Percentiles rank a stretch among this genome's conserved stretches.
Conservation (phyloP, 164 flowering plant species). For the Platanus orientalis region DNA sequence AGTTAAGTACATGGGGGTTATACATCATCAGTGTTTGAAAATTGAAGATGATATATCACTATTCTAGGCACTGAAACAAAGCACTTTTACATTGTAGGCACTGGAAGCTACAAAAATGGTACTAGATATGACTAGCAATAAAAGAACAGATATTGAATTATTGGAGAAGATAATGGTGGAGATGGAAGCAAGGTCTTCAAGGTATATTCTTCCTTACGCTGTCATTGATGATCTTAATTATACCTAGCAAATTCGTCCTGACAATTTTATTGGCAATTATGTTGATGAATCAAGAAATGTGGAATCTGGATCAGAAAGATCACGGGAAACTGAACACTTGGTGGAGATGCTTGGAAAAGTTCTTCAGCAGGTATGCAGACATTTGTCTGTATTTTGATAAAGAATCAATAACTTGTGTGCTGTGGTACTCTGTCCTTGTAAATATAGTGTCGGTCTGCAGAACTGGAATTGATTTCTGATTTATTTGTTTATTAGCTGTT, state of each 20-base stretch:
- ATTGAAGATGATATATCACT: neutral
- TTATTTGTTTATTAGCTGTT: neutral
- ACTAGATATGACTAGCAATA: slow-evolving; percentile 49
- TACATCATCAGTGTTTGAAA: neutral
- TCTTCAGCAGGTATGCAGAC: slow-evolving; percentile 51
- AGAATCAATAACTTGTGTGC: neutral
- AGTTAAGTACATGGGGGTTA: too few species aligned
- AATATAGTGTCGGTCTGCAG: too few species aligned
- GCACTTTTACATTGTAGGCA: slow-evolving; percentile 40
- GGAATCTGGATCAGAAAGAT: slow-evolving; percentile 21
- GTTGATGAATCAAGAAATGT: slow-evolving; percentile 7
- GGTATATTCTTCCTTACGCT: slow-evolving; percentile 9
- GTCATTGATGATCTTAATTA: slow-evolving; percentile 4
- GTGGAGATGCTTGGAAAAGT: slow-evolving; percentile 64
- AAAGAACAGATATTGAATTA: slow-evolving; percentile 57
- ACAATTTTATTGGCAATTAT: slow-evolving; percentile 13
- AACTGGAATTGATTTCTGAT: neutral
- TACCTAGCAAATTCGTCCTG: slow-evolving; percentile 2
- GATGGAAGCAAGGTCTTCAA: slow-evolving; percentile 46
- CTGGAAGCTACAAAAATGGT: slow-evolving; percentile 75
- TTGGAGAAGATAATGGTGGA: slow-evolving; percentile 56
- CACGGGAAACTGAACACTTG: slow-evolving; percentile 51
- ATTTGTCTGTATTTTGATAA: neutral
- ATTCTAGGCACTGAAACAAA: neutral
- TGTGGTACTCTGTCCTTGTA: too few species aligned